These are phyloP conservation scores for Taphrina deformans DNA, from an alignment of 1,139 yeast genomes.

Conservation along the genomic window DNA sequence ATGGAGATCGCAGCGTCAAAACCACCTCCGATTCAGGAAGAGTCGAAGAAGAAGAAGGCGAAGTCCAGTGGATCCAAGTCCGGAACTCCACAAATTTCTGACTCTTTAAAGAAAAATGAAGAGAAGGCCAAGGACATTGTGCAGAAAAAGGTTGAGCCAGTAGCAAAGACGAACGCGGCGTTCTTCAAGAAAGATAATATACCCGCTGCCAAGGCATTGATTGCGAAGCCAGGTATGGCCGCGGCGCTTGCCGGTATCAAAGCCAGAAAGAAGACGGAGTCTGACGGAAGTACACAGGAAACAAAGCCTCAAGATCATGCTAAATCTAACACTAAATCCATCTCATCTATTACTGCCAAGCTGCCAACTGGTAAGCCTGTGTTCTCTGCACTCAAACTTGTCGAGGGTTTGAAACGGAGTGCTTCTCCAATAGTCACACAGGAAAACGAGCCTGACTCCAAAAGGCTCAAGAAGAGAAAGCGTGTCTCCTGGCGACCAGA, in stretches of 20 bases:
- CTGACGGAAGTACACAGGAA: neutral
- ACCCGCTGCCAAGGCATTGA: neutral
- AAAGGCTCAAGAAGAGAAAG: slow-evolving; percentile 42
- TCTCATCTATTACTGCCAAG: neutral
- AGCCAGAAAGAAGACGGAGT: slow-evolving; percentile 19
- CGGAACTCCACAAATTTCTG: too few species aligned
- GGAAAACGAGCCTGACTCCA: slow-evolving; percentile 20
- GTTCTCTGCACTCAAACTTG: slow-evolving; percentile 16
- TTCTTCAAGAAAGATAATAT: slow-evolving; percentile 26
- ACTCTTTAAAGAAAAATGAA: neutral
- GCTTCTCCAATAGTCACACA: slow-evolving; percentile 7
- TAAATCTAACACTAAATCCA: neutral
- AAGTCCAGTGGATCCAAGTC: neutral
- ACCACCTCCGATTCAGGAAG: slow-evolving; percentile 19
- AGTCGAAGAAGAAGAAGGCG: slow-evolving; percentile 14
- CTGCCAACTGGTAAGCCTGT: neutral
- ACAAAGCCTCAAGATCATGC: neutral
- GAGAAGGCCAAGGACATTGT: slow-evolving; percentile 3
- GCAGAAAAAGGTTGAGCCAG: slow-evolving; percentile 14
- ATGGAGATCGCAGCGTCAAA: slow-evolving; percentile 11
- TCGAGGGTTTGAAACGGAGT: slow-evolving; percentile 22
- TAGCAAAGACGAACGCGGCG: slow-evolving; percentile 22
- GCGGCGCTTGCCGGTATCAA: slow-evolving; percentile 31
- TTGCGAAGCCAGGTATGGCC: slow-evolving; percentile 19
- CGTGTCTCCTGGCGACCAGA: slow-evolving; percentile 47